Percentiles rank a stretch among this genome's conserved stretches.
Evolutionary conservation across 768 basidiomycete species (phyloP).

Genomic region (Mycena sanguinolenta): DNA sequence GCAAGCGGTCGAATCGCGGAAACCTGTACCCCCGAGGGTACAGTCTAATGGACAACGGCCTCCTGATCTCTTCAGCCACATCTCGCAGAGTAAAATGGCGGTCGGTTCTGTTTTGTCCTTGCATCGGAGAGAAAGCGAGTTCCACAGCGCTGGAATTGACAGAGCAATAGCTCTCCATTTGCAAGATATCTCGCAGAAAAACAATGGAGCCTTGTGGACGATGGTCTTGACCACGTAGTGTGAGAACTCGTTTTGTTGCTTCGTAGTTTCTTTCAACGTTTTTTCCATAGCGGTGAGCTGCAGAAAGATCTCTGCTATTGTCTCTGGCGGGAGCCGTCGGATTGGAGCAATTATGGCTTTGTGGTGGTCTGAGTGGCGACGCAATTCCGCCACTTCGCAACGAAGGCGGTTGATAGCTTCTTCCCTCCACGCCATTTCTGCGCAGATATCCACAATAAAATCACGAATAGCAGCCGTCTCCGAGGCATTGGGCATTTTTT

Average conservation of each 20-base stretch:
- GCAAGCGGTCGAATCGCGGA: too few species aligned
- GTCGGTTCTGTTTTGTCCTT: neutral
- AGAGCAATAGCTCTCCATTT: slow-evolving; percentile 2
- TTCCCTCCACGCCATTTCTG: neutral
- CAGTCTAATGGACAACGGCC: slow-evolving; percentile 11
- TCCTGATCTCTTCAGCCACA: slow-evolving; percentile 17
- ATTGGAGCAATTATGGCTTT: slow-evolving; percentile 16
- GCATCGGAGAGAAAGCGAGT: slow-evolving; percentile 1
- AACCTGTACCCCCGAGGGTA: neutral
- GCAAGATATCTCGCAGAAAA: slow-evolving; percentile 2
- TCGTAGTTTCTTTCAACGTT: neutral
- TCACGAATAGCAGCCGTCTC: slow-evolving; percentile 7
- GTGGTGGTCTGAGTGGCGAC: slow-evolving; percentile 6
- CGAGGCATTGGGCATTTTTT: neutral
- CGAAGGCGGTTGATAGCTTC: neutral
- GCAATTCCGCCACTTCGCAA: slow-evolving; percentile 12
- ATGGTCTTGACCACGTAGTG: neutral
- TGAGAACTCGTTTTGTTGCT: too few species aligned
- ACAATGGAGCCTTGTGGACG: neutral
- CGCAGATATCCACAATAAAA: neutral
- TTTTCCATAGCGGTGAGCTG: slow-evolving; percentile 6
- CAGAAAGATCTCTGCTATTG: slow-evolving; percentile 12
- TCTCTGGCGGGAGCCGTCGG: slow-evolving; percentile 12
- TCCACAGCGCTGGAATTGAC: slow-evolving; percentile 1
- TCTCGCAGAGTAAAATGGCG: neutral